Percentiles rank a stretch among this genome's conserved stretches.
These are phyloP conservation scores for Wickerhamomyces tratensis DNA, from an alignment of 805 yeast genomes.

Conservation along the genomic window DNA sequence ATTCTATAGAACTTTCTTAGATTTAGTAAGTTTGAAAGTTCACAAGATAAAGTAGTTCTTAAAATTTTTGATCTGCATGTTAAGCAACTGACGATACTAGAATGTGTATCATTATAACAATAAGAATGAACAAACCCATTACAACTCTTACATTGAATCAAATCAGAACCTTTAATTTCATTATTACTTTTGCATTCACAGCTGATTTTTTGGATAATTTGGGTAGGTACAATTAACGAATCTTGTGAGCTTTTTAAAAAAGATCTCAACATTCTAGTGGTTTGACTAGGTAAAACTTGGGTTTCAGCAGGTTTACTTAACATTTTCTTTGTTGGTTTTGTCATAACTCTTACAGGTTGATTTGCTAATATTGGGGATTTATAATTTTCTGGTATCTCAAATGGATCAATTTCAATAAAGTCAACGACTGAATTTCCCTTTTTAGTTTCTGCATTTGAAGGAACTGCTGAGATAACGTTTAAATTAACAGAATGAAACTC, in stretches of 20 bases:
- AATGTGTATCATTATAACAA: conserved; percentile 22
- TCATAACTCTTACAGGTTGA: background rate
- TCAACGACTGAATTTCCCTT: no score
- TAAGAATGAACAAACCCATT: conserved; percentile 20
- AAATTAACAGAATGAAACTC: conserved; percentile 21
- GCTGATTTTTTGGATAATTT: conserved; percentile 6
- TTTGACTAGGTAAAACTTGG: conserved; percentile 18
- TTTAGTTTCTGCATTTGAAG: no score
- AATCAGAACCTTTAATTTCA: conserved; percentile 6
- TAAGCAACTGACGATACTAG: conserved; percentile 14
- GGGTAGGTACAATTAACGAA: conserved; percentile 19
- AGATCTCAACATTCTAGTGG: conserved; percentile 20
- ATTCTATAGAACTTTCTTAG: conserved; percentile 22
- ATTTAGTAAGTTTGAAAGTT: conserved; percentile 23
- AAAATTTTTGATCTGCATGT: conserved; percentile 16
- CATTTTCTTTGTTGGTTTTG: background rate
- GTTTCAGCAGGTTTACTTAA: background rate
- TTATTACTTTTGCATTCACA: conserved; percentile 23
- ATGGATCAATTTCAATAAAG: conserved; percentile 13
- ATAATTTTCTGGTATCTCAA: conserved; percentile 2
- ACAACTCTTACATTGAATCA: conserved; percentile 21
- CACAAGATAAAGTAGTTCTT: conserved; percentile 8
- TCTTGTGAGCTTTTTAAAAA: conserved; percentile 18
- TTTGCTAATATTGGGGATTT: background rate
- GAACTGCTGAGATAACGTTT: conserved; percentile 18